phyloP scores from a whole-genome alignment of 2,329 filamentous ascomycete genomes.

The Atkinsonella hypoxylon region DNA sequence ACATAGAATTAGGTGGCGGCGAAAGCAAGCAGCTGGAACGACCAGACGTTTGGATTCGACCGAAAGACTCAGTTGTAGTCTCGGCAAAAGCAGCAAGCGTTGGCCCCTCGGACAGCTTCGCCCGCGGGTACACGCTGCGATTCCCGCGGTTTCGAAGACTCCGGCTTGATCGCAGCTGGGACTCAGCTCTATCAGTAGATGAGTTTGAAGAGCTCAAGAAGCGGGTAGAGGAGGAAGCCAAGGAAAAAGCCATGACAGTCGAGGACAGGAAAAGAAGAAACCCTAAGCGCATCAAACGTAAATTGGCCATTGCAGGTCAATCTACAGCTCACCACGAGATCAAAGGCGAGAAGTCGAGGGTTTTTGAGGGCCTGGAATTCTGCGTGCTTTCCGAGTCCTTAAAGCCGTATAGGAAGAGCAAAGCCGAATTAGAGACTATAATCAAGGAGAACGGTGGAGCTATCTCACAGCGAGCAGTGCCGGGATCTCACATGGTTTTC shows the following conservation, averaged over 20 bases:
- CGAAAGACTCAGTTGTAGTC: slow-evolving; percentile 75
- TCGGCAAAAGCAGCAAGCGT: slow-evolving; percentile 82
- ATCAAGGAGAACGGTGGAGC: slow-evolving; percentile 75
- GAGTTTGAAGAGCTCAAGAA: slow-evolving; percentile 64
- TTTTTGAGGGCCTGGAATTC: slow-evolving; percentile 70
- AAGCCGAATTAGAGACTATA: slow-evolving; percentile 65
- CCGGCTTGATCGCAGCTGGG: slow-evolving; percentile 75
- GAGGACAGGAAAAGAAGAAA: slow-evolving; percentile 48
- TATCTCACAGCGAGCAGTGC: slow-evolving; percentile 61
- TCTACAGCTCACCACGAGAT: slow-evolving; percentile 34
- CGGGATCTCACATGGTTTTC: slow-evolving; percentile 51
- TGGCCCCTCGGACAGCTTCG: slow-evolving; percentile 64
- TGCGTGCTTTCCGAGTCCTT: slow-evolving; percentile 70
- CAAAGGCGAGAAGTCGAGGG: slow-evolving; percentile 42
- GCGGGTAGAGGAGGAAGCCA: slow-evolving; percentile 56
- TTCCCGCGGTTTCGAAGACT: slow-evolving; percentile 84
- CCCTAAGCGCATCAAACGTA: slow-evolving; percentile 52
- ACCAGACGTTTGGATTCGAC: slow-evolving; percentile 89
- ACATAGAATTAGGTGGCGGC: slow-evolving; percentile 71
- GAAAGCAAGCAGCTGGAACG: slow-evolving; percentile 58
- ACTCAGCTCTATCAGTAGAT: slow-evolving; percentile 62
- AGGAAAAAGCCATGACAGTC: slow-evolving; percentile 67
- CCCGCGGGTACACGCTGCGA: slow-evolving; percentile 63
- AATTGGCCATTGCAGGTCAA: slow-evolving; percentile 62
- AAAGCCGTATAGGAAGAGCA: slow-evolving; percentile 59